phyloP scores from a whole-genome alignment of 305 asterid species.

The Withania somnifera region DNA sequence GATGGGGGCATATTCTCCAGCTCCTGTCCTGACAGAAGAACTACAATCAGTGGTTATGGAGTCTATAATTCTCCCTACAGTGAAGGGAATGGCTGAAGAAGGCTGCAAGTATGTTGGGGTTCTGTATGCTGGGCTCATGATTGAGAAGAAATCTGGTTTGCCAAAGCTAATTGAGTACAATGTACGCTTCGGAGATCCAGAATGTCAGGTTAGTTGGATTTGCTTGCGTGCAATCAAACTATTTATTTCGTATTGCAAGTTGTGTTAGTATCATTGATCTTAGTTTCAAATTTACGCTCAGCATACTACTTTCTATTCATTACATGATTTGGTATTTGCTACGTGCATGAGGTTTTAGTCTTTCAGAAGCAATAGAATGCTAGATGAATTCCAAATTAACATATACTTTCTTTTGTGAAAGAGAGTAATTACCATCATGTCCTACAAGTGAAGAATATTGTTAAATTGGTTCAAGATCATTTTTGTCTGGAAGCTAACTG shows the following conservation, averaged over 20 bases:
- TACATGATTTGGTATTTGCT: neutral
- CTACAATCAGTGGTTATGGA: slow-evolving; percentile 70
- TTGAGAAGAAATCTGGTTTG: slow-evolving; percentile 55
- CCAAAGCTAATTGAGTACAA: slow-evolving; percentile 93
- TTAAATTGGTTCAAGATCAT: neutral
- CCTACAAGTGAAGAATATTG: neutral
- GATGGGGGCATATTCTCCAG: slow-evolving; percentile 99
- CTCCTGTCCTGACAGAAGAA: slow-evolving; percentile 77
- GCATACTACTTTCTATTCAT: neutral
- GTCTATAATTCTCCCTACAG: slow-evolving; percentile 83
- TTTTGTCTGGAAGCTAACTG: neutral
- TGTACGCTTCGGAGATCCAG: slow-evolving; percentile 96
- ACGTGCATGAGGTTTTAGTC: neutral
- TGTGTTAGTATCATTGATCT: neutral
- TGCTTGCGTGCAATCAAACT: neutral
- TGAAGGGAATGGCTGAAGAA: slow-evolving; percentile 84
- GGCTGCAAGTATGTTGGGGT: slow-evolving; percentile 96
- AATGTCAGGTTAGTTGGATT: slow-evolving; percentile 73
- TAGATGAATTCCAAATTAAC: neutral
- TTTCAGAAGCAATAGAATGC: neutral
- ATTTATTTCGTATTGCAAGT: neutral
- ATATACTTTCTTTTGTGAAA: neutral
- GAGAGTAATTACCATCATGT: neutral
- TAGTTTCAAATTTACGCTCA: neutral
- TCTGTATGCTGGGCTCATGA: slow-evolving; percentile 90